Evolutionary conservation across 1,139 yeast genomes (phyloP).

Genomic region (Hemisphaericaspora subhashii): DNA sequence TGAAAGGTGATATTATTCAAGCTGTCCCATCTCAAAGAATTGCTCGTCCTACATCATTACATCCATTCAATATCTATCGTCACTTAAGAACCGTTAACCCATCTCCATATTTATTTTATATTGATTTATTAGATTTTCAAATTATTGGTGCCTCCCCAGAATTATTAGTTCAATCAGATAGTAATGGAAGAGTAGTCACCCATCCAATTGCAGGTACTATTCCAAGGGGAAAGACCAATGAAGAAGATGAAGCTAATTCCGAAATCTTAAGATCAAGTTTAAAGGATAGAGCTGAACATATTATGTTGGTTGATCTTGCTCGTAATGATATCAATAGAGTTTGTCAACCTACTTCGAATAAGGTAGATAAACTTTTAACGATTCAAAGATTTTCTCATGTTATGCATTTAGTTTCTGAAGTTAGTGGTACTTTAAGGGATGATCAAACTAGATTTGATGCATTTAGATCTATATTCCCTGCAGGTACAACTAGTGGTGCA

Average conservation of each 20-base stretch:
- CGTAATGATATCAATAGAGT: conserved; percentile 92
- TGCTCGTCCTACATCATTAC: conserved; percentile 90
- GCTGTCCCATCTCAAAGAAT: conserved; percentile 98
- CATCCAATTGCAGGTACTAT: conserved; percentile 99
- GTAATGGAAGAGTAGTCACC: conserved; percentile 71
- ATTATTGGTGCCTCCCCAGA: conserved; percentile 98
- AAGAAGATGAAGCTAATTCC: conserved; percentile 88
- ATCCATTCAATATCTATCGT: conserved; percentile 94
- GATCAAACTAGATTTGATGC: conserved; percentile 94
- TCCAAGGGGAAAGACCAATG: conserved; percentile 81
- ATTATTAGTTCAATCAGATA: conserved; percentile 78
- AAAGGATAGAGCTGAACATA: conserved; percentile 96
- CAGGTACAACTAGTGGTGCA: conserved; percentile 98
- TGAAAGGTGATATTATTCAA: conserved; percentile 91
- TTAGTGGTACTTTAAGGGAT: conserved; percentile 80
- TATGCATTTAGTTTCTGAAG: conserved; percentile 93
- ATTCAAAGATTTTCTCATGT: conserved; percentile 97
- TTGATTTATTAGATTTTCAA: conserved; percentile 89
- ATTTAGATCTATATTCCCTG: conserved; percentile 95
- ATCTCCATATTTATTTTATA: conserved; percentile 91
- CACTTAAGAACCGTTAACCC: conserved; percentile 95
- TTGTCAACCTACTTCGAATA: conserved; percentile 83
- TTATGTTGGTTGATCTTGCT: conserved; percentile 96
- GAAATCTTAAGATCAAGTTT: conserved; percentile 69
- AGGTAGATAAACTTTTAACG: conserved; percentile 82